Conservation (phyloP, 768 basidiomycete species). For the Crucibulum laeve region DNA sequence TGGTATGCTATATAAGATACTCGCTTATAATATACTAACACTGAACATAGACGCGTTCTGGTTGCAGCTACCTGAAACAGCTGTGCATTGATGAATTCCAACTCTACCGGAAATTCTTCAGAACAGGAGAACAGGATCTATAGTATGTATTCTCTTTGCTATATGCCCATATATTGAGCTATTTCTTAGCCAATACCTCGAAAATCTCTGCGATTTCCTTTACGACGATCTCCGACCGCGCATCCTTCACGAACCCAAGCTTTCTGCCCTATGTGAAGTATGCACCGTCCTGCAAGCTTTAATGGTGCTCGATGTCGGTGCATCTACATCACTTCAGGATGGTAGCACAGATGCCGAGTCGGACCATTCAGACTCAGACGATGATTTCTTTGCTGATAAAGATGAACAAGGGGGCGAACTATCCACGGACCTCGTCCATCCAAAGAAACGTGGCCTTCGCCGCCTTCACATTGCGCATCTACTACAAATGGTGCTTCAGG, state of each 20-base stretch:
- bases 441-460: constrained; percentile 35
- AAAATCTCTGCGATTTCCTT: constrained; percentile 88
- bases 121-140: constrained; percentile 68
- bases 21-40: background rate
- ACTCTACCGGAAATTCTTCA: constrained; percentile 83
- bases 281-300: constrained; percentile 95
- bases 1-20: constrained; percentile 41
- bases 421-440: constrained; percentile 27
- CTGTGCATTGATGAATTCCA: constrained; percentile 88
- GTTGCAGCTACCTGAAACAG: constrained; percentile 90
- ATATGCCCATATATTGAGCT: constrained; percentile 1
- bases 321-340: constrained; percentile 13
- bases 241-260: constrained; percentile 87
- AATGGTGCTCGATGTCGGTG: constrained; percentile 84
- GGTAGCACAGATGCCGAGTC: too few species aligned
- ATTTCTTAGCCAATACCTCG: constrained; percentile 70
- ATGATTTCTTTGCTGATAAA: constrained; percentile 15
- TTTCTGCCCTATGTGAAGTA: constrained; percentile 87
- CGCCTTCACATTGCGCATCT: constrained; percentile 77
- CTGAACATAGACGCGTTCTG: constrained; percentile 69
- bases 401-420: constrained; percentile 28
- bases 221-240: constrained; percentile 95
- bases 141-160: constrained; percentile 30
- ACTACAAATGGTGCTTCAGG: constrained; percentile 87
- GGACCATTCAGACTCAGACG: too few species aligned